Conservation (phyloP, 2,329 filamentous ascomycete genomes). For the Alternaria postmessia region DNA sequence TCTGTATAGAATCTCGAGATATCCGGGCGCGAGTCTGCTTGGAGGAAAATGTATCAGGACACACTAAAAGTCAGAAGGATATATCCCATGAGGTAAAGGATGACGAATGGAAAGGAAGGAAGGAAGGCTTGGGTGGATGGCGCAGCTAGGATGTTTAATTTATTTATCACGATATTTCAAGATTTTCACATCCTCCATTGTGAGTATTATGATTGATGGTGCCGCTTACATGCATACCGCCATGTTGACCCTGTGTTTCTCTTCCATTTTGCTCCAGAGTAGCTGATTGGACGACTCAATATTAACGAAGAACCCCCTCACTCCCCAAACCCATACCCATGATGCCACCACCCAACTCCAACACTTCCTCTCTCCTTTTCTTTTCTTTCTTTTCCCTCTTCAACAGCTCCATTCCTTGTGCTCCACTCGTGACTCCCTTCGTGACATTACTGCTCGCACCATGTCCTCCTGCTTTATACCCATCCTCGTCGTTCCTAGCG, state of each 20-base stretch:
- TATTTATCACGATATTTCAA: not conserved
- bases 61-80: not conserved
- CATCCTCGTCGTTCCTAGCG: slow-evolving; percentile 54
- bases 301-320: slow-evolving; percentile 28
- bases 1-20: not conserved
- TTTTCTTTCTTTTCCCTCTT: slow-evolving; percentile 14
- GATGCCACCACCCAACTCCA: slow-evolving; percentile 21
- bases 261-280: not conserved
- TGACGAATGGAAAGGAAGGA: not conserved
- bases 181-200: not conserved
- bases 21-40: not conserved
- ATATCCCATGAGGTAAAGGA: not conserved
- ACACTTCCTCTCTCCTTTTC: slow-evolving; percentile 22
- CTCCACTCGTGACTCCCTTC: slow-evolving; percentile 12
- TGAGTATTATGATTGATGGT: not conserved
- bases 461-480: slow-evolving; percentile 16
- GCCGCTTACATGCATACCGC: not conserved
- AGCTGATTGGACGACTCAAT: not conserved
- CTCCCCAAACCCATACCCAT: not conserved
- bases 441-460: slow-evolving; percentile 8
- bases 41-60: not conserved
- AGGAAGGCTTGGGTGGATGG: not conserved
- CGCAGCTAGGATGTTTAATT: not conserved
- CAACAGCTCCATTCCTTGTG: slow-evolving; percentile 7
- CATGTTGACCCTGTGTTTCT: not conserved